phyloP scores from a whole-genome alignment of 1,284 basidiomycete species.

The Singerocomus rubriflavus region DNA sequence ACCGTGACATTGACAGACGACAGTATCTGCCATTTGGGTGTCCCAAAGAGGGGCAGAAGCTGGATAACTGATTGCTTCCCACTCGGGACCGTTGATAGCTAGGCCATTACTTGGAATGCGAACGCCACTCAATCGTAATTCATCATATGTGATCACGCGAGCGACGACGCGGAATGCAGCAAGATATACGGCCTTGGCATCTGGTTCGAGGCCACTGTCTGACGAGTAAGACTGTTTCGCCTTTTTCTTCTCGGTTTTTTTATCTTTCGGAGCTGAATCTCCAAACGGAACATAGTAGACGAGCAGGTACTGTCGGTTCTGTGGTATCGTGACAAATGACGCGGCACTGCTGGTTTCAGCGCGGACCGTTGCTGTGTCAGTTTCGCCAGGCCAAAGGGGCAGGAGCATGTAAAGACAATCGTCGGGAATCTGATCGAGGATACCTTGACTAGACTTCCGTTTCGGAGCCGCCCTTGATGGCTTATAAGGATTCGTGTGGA shows the following conservation, averaged over 20 bases:
- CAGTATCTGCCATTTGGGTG: constrained; percentile 30
- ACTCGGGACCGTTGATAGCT: constrained; percentile 57
- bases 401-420: constrained; percentile 76
- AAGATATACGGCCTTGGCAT: constrained; percentile 48
- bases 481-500: constrained; percentile 54
- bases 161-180: constrained; percentile 65
- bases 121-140: constrained; percentile 66
- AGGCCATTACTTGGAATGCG: constrained; percentile 70
- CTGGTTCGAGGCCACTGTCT: constrained; percentile 36
- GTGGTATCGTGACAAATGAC: constrained; percentile 39
- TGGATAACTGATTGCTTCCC: constrained; percentile 46
- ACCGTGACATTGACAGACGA: constrained; percentile 62
- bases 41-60: not conserved
- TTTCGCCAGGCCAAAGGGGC: constrained; percentile 78
- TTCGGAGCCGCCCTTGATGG: constrained; percentile 22
- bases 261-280: constrained; percentile 25
- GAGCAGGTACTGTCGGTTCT: constrained; percentile 64
- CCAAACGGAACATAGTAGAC: constrained; percentile 65
- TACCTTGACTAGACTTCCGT: constrained; percentile 34
- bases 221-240: constrained; percentile 32
- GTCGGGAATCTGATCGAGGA: constrained; percentile 61
- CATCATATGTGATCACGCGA: constrained; percentile 62
- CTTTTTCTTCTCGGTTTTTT: constrained; percentile 35
- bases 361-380: constrained; percentile 42
- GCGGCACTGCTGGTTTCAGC: constrained; percentile 30